Base-by-base conservation (phyloP, 768 basidiomycete species). In the Boletus pseudo-olivaceus region DNA sequence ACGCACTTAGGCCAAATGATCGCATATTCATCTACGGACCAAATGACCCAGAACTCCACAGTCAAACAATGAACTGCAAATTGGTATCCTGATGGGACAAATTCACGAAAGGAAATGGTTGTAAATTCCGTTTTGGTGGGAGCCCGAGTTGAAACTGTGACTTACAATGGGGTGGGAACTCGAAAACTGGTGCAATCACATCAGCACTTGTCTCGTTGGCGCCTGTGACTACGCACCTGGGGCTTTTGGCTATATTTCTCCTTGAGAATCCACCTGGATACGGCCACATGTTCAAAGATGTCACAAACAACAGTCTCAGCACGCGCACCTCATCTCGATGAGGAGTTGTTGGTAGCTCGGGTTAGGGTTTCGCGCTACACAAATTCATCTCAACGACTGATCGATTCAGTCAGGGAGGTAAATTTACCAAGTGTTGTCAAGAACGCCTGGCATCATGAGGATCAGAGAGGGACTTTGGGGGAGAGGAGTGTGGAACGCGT, bases 181-280 rank as follows among this genome's bases (percentile, higher is more conserved):
- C 35, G 80, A 75, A 48, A 83, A 70, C 74, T 70, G 14, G 32
- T 14, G 20, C 9, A 23, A 35, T 45, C 46, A 38, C 17, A 30
- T 69, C n/a, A 68, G 30, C 19, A n/a, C 9, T 35, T 14, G 27
- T 26, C 8, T 23, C 20, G 12, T 51, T 17, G 9, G 3, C 7
- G 7, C 6, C 5, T 1, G 29, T 45, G 11, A 10, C 32, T 11
- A 65, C 65, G 20, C 41, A 70, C 69, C 69, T 83, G 83, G 4
- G 83, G 82, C 64, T 81, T 83, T 71, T 84, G 82, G 41, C 69
- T 76, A 57, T 83, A 84, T 54, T 79, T 77, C 53, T 65, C 58
- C 27, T 66, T 65, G 39, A 83, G 67, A 58, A 78, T 75, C 20
- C 60, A 66, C 27, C 78, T 79, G 34, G 19, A 11, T 5, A 40